Evolutionary conservation across 2,329 filamentous ascomycete genomes (phyloP), one percentile per base, ranked within the genome.

Genomic region (Eutypella sp.): DNA sequence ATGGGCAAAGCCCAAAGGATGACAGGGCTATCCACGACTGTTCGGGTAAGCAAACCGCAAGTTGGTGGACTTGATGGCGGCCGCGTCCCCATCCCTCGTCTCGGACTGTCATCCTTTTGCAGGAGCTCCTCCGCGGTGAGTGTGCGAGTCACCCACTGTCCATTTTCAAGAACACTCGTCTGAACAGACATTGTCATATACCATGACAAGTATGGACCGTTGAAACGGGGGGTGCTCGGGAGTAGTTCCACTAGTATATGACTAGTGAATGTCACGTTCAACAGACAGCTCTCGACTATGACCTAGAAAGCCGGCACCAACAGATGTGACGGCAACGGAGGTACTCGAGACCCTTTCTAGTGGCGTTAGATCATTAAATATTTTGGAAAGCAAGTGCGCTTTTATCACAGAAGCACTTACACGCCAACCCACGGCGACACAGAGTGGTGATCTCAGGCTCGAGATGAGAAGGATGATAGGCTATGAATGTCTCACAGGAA

Each of bases 1-100:
- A 84, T 88, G 11, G 90, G 87, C 13, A 96, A 70, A 37, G 96
- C 85, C 72, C 79, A 86, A 59, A 85, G 84, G 46, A 85, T 77
- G 29, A 86, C 72, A 2, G 91, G 87, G 51, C 87, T 95, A 44
- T 83, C 78, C 42, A 92, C 72, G 24, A 95, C 64, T 0, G 91
- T 96, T 58, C 79, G 83, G 1, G 89, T 89, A 39, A 97, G 73
- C 25, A 97, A 61, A 4, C 89, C 93, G 48, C 84, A 78, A 18
- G 66, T 68, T 5, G 85, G 81, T 24, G 71, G 67, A 42, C 59
- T 67, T 46, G 58, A 61, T 25, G 60, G 56, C 5, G 59, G 45
- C 29, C 54, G 52, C 37, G 40, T 53, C 36, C 55, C 56, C 48
- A 61, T 68, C 47, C 61, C 42, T 51, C 56, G 34, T 57, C 53